Evolutionary conservation across 2,329 filamentous ascomycete species (phyloP).

Genomic region (Fusarium goolgardi): DNA sequence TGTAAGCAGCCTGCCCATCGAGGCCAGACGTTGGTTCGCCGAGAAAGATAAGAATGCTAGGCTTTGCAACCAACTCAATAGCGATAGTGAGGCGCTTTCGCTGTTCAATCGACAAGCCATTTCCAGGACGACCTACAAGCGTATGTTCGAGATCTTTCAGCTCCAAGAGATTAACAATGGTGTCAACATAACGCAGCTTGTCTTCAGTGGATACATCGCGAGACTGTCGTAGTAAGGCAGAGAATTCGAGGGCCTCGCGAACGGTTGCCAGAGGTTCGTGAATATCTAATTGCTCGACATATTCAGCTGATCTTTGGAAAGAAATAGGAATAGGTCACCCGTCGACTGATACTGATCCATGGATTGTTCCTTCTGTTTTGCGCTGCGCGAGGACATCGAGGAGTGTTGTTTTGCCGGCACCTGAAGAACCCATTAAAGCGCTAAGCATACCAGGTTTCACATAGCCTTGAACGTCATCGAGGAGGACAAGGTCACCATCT

Average conservation of each 20-base stretch:
- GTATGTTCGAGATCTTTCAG: slow-evolving; percentile 57
- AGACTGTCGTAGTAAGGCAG: slow-evolving; percentile 77
- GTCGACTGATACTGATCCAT: slow-evolving; percentile 80
- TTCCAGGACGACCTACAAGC: neutral
- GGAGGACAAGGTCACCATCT: slow-evolving; percentile 71
- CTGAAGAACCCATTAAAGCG: slow-evolving; percentile 82
- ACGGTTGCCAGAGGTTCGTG: slow-evolving; percentile 80
- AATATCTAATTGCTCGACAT: slow-evolving; percentile 84
- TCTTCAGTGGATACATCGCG: slow-evolving; percentile 71
- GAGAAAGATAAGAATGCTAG: neutral
- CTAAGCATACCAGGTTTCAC: slow-evolving; percentile 83
- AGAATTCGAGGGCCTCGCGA: slow-evolving; percentile 80
- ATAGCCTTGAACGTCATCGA: slow-evolving; percentile 85
- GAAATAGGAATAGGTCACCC: slow-evolving; percentile 76
- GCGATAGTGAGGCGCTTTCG: neutral
- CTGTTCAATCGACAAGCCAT: neutral
- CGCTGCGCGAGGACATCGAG: slow-evolving; percentile 84
- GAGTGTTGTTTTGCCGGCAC: slow-evolving; percentile 87
- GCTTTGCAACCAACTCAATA: neutral
- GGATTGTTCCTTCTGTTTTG: slow-evolving; percentile 80
- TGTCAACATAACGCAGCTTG: slow-evolving; percentile 80
- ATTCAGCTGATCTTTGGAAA: slow-evolving; percentile 83
- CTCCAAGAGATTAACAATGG: slow-evolving; percentile 75
- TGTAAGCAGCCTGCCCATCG: neutral
- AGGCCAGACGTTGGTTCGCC: neutral